Evolutionary conservation across 1,284 basidiomycete genomes (phyloP).

Genomic region (Tylopilus microsporus): DNA sequence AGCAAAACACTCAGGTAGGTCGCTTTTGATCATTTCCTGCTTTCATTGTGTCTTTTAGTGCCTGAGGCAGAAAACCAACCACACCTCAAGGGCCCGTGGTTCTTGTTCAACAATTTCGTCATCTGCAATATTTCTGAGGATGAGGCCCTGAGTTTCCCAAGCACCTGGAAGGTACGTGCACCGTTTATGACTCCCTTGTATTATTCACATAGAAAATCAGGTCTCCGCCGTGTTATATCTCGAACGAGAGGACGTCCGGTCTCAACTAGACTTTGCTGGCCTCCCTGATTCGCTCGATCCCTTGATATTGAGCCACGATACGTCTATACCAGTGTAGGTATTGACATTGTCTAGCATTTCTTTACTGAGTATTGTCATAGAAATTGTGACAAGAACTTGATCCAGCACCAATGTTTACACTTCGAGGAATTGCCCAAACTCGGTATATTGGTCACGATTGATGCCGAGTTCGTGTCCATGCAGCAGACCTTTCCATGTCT

Average conservation of each 20-base stretch:
- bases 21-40: not conserved
- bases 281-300: conserved; percentile 68
- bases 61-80: conserved; percentile 53
- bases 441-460: conserved; percentile 90
- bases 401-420: conserved; percentile 75
- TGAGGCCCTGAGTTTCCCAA: conserved; percentile 84
- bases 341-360: not conserved
- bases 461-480: conserved; percentile 97
- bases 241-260: conserved; percentile 66
- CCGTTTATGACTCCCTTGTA: not conserved
- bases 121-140: conserved; percentile 80
- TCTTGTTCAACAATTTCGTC: conserved; percentile 95
- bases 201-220: conserved; percentile 36
- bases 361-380: conserved; percentile 26
- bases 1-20: conserved; percentile 63
- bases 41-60: conserved; percentile 38
- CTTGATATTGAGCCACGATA: conserved; percentile 71
- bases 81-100: conserved; percentile 61
- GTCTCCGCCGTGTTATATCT: conserved; percentile 86
- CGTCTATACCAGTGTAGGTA: conserved; percentile 78
- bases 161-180: conserved; percentile 78
- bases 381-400: conserved; percentile 66
- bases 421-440: conserved; percentile 78
- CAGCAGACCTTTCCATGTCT: not conserved
- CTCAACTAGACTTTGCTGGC: conserved; percentile 57